Evolutionary conservation across 2,329 filamentous ascomycete genomes (phyloP), one percentile per base, ranked within the genome.

Genomic region (Apiospora phragmitis): DNA sequence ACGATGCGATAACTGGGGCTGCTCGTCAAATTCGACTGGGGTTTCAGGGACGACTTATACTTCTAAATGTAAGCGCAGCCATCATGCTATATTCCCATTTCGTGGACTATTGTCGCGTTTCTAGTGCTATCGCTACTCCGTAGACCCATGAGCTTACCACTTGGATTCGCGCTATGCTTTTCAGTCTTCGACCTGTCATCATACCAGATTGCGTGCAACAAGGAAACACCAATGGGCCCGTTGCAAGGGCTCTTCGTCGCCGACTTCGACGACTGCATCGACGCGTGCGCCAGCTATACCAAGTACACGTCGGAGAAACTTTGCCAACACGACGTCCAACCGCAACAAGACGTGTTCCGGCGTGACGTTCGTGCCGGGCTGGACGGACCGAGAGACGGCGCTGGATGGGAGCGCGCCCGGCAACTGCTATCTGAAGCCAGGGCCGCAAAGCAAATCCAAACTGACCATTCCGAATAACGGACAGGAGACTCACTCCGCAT

Each of bases 371-470:
- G 81, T 85, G 70, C 82, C 83, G 2, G 77, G 77, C 18, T 85
- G 83, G 83, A 84, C 83, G 16, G 77, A 78, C 71, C 82, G 81
- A 51, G 72, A 75, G 1, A 71, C 68, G 7, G 83, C 84, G 7
- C 55, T 73, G 0, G 65, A 69, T 0, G 80, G 78, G n/a, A 71
- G 69, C 2, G 82, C 83, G 18, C 82, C 82, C 0, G 83, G 84
- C 11, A 85, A 85, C 71, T 85, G 83, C 69, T 85, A 85, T 71
- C 77, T 85, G 26, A 85, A 85, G 74, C 80, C 80, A 0, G 80
- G 80, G 0, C 79, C 80, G 9, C 80, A 81, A 73, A 80, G 78
- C 67, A 55, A 72, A 41, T 74, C 75, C 0, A 74, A 65, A 0
- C 74, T 85, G 68, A 71, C 72, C 11, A 74, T 71, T 16, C 79